A percentile compares a stretch with the other conserved stretches of the same genome.
Evolutionary conservation across 495 filamentous ascomycete genomes (phyloP).

Genomic region (Trichocladium antarcticum): DNA sequence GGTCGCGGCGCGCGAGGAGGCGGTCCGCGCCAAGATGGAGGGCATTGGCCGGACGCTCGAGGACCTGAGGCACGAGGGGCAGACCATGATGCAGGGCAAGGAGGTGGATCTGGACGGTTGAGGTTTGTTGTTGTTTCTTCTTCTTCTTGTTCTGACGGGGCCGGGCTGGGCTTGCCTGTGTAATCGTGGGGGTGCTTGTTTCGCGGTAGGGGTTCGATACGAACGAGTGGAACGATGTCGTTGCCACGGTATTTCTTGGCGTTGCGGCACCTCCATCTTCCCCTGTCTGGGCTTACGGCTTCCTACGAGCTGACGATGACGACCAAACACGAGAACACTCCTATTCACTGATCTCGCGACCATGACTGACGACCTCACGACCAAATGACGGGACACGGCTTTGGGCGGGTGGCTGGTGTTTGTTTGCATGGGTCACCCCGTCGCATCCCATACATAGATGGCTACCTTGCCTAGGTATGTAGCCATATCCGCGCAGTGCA

Average conservation of each 20-base stretch:
- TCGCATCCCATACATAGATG: not conserved
- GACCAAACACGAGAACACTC: conserved; percentile 3
- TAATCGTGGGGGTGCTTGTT: not conserved
- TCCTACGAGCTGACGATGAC: conserved; percentile 4
- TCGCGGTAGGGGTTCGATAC: not conserved
- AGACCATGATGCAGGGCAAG: conserved; percentile 46
- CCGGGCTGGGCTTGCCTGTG: not conserved
- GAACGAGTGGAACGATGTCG: not conserved
- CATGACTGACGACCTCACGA: conserved; percentile 13
- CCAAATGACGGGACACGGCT: not conserved
- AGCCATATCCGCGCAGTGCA: not conserved
- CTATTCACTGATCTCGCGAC: too few relatives aligned
- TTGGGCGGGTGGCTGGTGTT: not conserved
- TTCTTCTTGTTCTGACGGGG: not conserved
- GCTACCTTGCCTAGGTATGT: conserved; percentile 6
- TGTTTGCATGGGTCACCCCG: not conserved
- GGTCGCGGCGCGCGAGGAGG: conserved; percentile 39
- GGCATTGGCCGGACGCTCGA: conserved; percentile 42
- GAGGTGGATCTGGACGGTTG: conserved; percentile 31
- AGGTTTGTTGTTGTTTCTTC: not conserved
- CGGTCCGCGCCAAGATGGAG: conserved; percentile 44
- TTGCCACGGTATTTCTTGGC: not conserved
- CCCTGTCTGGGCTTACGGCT: not conserved
- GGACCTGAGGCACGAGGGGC: conserved; percentile 45
- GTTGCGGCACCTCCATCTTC: not conserved